A percentile compares a stretch with the other conserved stretches of the same genome.
Evolutionary conservation across 2,329 filamentous ascomycete species (phyloP).

Genomic region (Penicillium sp.): DNA sequence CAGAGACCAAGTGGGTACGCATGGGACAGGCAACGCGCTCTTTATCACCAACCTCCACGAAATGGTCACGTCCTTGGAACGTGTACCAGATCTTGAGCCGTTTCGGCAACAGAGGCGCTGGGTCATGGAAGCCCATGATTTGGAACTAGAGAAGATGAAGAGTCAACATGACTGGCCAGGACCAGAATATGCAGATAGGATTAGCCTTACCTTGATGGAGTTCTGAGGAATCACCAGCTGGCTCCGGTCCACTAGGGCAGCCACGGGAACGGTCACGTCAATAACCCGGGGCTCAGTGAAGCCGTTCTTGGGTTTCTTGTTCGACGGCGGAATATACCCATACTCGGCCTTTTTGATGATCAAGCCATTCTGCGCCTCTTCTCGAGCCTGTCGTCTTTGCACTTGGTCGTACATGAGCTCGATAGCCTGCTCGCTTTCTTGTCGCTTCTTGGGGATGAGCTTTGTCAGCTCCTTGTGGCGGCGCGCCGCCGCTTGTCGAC

Average conservation of each 20-base stretch:
- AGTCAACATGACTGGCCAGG: slow-evolving; percentile 18
- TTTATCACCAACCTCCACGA: slow-evolving; percentile 35
- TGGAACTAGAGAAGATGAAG: slow-evolving; percentile 30
- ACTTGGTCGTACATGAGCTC: slow-evolving; percentile 41
- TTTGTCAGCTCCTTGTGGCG: slow-evolving; percentile 37
- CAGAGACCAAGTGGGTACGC: slow-evolving; percentile 33
- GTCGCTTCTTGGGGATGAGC: slow-evolving; percentile 33
- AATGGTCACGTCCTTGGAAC: slow-evolving; percentile 39
- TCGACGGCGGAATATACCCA: slow-evolving; percentile 31
- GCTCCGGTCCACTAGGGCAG: slow-evolving; percentile 41
- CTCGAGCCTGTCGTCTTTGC: slow-evolving; percentile 34
- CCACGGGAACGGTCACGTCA: slow-evolving; percentile 44
- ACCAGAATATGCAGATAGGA: not conserved
- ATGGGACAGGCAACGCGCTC: slow-evolving; percentile 39
- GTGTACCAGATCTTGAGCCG: slow-evolving; percentile 40
- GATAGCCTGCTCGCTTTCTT: slow-evolving; percentile 39
- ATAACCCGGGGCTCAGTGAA: slow-evolving; percentile 26
- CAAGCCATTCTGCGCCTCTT: slow-evolving; percentile 34
- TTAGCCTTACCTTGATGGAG: slow-evolving; percentile 33
- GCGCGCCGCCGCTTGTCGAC: slow-evolving; percentile 32
- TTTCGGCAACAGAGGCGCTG: slow-evolving; percentile 41
- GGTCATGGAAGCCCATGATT: slow-evolving; percentile 44
- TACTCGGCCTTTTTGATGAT: slow-evolving; percentile 42
- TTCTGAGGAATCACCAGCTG: slow-evolving; percentile 38
- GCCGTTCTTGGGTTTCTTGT: slow-evolving; percentile 22